These are phyloP conservation scores for Diversispora eburnea DNA, from an alignment of 192 early-diverging fungal genomes.

Conservation along the genomic window DNA sequence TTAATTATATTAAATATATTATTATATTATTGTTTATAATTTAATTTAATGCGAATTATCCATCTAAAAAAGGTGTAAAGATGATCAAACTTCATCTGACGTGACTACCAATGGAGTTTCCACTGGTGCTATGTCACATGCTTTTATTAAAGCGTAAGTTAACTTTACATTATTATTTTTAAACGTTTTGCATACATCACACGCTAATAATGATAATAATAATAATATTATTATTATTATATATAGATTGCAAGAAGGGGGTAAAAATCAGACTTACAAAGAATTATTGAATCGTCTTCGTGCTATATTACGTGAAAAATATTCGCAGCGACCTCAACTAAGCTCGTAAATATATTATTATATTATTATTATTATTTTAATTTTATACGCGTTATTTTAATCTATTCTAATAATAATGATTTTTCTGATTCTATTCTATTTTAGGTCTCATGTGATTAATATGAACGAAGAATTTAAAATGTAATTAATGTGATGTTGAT, in stretches of 20 bases:
- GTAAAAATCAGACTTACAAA: constrained; percentile 60
- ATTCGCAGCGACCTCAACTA: constrained; percentile 79
- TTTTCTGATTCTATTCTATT: neutral
- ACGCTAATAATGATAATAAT: neutral
- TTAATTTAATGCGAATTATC: neutral
- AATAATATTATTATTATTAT: neutral
- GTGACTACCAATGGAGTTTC: constrained; percentile 52
- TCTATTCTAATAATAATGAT: neutral
- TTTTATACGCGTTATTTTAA: neutral
- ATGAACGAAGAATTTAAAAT: constrained; percentile 40
- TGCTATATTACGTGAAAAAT: constrained; percentile 57
- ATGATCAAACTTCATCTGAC: constrained; percentile 78
- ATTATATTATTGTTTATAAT: neutral
- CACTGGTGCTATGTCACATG: constrained; percentile 75
- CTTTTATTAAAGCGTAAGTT: constrained; percentile 54
- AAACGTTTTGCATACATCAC: neutral
- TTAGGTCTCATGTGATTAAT: constrained; percentile 36
- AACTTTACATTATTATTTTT: neutral
- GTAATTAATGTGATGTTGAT: constrained; percentile 37
- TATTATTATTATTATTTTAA: neutral
- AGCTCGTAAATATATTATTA: constrained; percentile 33
- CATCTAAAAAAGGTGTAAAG: constrained; percentile 55
- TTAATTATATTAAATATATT: no score
- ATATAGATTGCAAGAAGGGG: constrained; percentile 45
- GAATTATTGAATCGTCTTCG: constrained; percentile 68